These are phyloP conservation scores for Fraxinus floribunda DNA, from an alignment of 305 asterid genomes.

Conservation along the genomic window DNA sequence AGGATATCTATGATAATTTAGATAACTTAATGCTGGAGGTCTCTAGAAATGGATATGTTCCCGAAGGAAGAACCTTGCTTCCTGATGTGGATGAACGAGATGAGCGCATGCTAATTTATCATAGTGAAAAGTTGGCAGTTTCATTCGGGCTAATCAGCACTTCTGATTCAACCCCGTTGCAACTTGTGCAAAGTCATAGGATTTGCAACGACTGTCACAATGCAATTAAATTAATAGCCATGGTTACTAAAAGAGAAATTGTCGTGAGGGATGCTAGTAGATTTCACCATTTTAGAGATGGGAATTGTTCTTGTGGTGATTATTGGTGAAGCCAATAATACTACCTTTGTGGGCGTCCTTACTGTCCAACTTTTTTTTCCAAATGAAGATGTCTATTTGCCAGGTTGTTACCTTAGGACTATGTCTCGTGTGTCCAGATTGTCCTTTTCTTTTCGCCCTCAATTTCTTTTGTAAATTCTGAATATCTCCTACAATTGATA, in stretches of 20 bases:
- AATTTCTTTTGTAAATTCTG: background rate
- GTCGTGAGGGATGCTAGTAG: constrained; percentile 46
- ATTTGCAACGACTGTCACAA: constrained; percentile 42
- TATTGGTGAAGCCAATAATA: constrained; percentile 58
- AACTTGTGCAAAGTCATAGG: constrained; percentile 47
- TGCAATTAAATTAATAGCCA: constrained; percentile 56
- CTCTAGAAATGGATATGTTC: constrained; percentile 40
- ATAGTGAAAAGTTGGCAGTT: constrained; percentile 78
- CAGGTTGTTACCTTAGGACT: background rate
- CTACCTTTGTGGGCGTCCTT: constrained; percentile 1
- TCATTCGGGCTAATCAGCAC: constrained; percentile 50
- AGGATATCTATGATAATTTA: constrained; percentile 51
- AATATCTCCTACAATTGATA: constrained; percentile 11
- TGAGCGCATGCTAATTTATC: constrained; percentile 41
- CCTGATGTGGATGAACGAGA: constrained; percentile 73
- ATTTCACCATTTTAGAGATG: constrained; percentile 41
- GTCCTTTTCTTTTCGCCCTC: constrained; percentile 5
- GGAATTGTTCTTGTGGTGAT: constrained; percentile 79
- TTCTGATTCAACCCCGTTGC: constrained; percentile 33
- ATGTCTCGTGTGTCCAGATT: background rate
- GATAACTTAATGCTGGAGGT: constrained; percentile 46
- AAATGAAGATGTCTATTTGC: background rate
- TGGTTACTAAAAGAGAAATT: constrained; percentile 40
- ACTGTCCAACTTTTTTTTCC: background rate
- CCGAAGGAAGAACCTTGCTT: constrained; percentile 46